Percentiles rank a stretch among this genome's conserved stretches.
Conservation (phyloP, 2,329 filamentous ascomycete genomes). For the Colletotrichum noveboracense region DNA sequence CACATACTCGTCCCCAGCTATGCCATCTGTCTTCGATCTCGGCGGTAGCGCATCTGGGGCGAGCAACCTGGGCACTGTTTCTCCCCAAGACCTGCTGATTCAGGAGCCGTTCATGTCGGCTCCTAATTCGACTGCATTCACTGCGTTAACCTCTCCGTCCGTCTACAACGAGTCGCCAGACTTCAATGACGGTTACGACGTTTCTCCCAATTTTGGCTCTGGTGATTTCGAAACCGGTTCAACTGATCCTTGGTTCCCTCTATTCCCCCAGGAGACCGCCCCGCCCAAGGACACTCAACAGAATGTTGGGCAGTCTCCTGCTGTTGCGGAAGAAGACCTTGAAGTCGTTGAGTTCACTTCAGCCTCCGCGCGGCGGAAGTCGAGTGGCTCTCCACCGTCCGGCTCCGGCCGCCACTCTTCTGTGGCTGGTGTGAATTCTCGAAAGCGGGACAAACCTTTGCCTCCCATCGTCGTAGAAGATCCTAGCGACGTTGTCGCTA, state of each 20-base stretch:
- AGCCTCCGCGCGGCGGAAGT: conserved; percentile 52
- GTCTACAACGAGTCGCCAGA: conserved; percentile 78
- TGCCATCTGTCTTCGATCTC: conserved; percentile 57
- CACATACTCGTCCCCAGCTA: conserved; percentile 59
- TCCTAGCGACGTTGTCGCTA: conserved; percentile 73
- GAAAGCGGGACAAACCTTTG: conserved; percentile 81
- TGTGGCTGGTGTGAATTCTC: conserved; percentile 72
- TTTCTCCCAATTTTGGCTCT: conserved; percentile 49
- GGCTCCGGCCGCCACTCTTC: conserved; percentile 65
- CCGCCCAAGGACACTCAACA: conserved; percentile 20
- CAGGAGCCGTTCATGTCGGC: conserved; percentile 74
- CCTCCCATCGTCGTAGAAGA: conserved; percentile 81
- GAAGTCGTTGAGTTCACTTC: conserved; percentile 45
- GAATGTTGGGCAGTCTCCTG: conserved; percentile 42
- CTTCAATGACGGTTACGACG: conserved; percentile 72
- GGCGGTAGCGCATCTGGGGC: conserved; percentile 53
- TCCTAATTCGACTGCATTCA: conserved; percentile 82
- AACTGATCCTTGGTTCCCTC: conserved; percentile 71
- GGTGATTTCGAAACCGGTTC: conserved; percentile 54
- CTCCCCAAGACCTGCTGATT: conserved; percentile 80
- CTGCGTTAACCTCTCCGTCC: conserved; percentile 86
- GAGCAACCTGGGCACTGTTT: conserved; percentile 73
- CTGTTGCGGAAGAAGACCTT: conserved; percentile 51
- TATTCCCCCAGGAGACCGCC: conserved; percentile 63
- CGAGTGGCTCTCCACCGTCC: conserved; percentile 46